Conservation (phyloP, 495 filamentous ascomycete species). For the Zalerion maritima region DNA sequence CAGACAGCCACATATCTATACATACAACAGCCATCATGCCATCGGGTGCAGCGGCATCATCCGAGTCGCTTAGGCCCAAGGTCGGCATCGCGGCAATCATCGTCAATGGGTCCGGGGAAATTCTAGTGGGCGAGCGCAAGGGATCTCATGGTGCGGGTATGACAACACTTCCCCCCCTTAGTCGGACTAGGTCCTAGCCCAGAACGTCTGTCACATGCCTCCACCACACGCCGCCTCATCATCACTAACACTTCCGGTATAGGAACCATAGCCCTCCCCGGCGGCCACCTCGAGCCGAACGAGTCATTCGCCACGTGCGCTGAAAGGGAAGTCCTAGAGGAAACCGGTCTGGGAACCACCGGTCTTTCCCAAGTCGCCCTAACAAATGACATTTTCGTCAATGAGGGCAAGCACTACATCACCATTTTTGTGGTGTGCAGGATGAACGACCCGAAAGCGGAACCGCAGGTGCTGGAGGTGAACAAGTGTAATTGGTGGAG, state of each 20-base stretch:
- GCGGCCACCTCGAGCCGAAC: slow-evolving; percentile 54
- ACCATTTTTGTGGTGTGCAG: slow-evolving; percentile 44
- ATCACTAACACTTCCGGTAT: too few species aligned
- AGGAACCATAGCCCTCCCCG: slow-evolving; percentile 50
- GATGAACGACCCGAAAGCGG: slow-evolving; percentile 22
- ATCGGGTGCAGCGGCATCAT: too few species aligned
- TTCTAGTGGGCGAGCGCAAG: slow-evolving; percentile 27
- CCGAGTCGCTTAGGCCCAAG: too few species aligned
- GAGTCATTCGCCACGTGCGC: slow-evolving; percentile 45
- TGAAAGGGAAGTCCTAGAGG: slow-evolving; percentile 49
- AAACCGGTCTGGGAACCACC: slow-evolving; percentile 43
- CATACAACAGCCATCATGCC: too few species aligned
- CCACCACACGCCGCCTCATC: too few species aligned
- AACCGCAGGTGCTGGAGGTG: slow-evolving; percentile 46
- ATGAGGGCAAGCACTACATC: slow-evolving; percentile 45
- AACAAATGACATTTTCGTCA: slow-evolving; percentile 44
- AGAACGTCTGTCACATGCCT: too few species aligned
- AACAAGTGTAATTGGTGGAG: slow-evolving; percentile 52
- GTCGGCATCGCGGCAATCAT: slow-evolving; percentile 29
- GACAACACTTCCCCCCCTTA: slow-evolving; percentile 1
- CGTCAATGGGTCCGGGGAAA: slow-evolving; percentile 14
- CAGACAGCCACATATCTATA: too few species aligned
- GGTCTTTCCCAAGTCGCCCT: slow-evolving; percentile 34
- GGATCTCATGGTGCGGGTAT: slow-evolving; percentile 25
- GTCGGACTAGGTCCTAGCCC: too few species aligned